Evolutionary conservation across 768 basidiomycete species (phyloP).

Genomic region (Amanita molliuscula): DNA sequence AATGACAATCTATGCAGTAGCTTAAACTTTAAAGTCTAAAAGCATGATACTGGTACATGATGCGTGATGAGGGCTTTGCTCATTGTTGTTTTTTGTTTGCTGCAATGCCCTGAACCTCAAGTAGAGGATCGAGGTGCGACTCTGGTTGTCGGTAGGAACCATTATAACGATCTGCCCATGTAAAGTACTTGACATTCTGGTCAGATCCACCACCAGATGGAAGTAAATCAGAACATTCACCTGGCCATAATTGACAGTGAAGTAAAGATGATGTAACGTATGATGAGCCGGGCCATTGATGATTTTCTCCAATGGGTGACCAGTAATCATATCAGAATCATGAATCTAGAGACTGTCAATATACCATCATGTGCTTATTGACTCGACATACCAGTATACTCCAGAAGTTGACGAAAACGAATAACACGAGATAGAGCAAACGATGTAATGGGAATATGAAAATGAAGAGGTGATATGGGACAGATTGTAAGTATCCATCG

Average conservation of each 20-base stretch:
- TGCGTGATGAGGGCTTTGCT: conserved; percentile 5
- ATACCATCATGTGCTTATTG: neutral
- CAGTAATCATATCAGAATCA: conserved; percentile 98
- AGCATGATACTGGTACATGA: neutral
- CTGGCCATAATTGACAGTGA: conserved; percentile 94
- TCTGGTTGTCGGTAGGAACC: conserved; percentile 88
- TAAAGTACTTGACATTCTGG: conserved; percentile 73
- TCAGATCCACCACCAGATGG: neutral
- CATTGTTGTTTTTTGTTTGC: conserved; percentile 17
- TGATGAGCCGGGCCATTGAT: conserved; percentile 99
- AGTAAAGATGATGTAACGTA: conserved; percentile 93
- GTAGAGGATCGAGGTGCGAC: conserved; percentile 73
- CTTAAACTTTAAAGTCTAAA: neutral
- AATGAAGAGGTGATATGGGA: conserved; percentile 91
- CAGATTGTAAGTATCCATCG: conserved; percentile 88
- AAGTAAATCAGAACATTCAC: conserved; percentile 22
- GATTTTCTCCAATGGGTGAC: conserved; percentile 73
- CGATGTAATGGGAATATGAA: conserved; percentile 90
- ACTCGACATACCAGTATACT: conserved; percentile 64
- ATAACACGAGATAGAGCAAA: conserved; percentile 70
- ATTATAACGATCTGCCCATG: conserved; percentile 79
- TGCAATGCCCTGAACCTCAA: conserved; percentile 42
- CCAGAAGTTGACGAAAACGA: conserved; percentile 93
- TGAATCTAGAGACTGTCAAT: conserved; percentile 56
- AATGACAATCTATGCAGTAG: neutral